Conservation (phyloP, 2,329 filamentous ascomycete genomes). For the Hysterium pulicare region DNA sequence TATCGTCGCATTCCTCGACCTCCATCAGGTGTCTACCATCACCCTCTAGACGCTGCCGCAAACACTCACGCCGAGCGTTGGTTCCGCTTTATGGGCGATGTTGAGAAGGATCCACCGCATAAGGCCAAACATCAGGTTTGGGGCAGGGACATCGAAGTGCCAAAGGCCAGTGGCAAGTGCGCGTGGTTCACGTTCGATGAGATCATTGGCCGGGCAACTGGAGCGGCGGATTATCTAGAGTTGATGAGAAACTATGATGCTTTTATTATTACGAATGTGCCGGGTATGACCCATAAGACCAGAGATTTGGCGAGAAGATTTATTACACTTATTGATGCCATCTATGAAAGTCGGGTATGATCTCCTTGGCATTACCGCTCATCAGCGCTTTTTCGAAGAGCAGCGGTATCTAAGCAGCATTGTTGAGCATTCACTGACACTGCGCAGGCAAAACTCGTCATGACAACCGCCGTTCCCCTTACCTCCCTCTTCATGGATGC, state of each 20-base stretch:
- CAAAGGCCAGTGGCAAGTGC: constrained; percentile 79
- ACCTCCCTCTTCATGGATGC: constrained; percentile 80
- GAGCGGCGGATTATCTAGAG: constrained; percentile 93
- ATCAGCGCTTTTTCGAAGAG: no score
- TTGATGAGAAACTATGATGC: constrained; percentile 85
- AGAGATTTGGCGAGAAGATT: constrained; percentile 88
- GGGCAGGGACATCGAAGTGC: constrained; percentile 87
- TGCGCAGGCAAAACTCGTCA: constrained; percentile 83
- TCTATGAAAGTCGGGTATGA: constrained; percentile 71
- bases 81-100: constrained; percentile 91
- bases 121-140: constrained; percentile 79
- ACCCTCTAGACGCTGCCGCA: constrained; percentile 76
- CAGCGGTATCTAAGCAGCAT: no score
- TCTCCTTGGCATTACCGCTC: no score
- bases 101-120: constrained; percentile 70
- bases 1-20: constrained; percentile 96
- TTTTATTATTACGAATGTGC: constrained; percentile 87
- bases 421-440: no score
- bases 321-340: constrained; percentile 96
- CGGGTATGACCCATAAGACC: constrained; percentile 82
- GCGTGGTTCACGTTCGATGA: constrained; percentile 93
- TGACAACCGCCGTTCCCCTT: constrained; percentile 84
- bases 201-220: constrained; percentile 81
- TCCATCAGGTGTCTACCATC: constrained; percentile 89
- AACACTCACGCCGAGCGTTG: constrained; percentile 83